Evolutionary conservation across 192 early-diverging fungal species (phyloP).

Genomic region (Phlyctochytrium planicorne): DNA sequence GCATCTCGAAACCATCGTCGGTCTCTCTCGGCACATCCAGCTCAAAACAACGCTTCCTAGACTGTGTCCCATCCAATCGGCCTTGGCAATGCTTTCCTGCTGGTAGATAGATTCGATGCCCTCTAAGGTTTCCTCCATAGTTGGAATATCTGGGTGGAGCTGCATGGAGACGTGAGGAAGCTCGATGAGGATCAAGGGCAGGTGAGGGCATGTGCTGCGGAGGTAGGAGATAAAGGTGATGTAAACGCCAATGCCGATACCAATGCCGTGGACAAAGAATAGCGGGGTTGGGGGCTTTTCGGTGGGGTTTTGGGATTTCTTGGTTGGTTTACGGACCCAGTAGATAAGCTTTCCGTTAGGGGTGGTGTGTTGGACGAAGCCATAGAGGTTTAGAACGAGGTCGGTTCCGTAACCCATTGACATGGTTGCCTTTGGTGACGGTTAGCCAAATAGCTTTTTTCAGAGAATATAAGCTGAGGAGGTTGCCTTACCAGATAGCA

Average conservation of each 20-base stretch:
- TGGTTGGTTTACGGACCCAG: not conserved
- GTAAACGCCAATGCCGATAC: constrained; percentile 51
- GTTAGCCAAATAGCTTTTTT: no score
- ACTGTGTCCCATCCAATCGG: constrained; percentile 66
- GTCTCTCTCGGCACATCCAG: constrained; percentile 52
- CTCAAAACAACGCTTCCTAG: constrained; percentile 55
- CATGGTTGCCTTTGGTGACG: no score
- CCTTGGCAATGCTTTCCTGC: constrained; percentile 40
- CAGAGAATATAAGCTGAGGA: not conserved
- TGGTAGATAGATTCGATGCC: constrained; percentile 49
- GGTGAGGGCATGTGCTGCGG: constrained; percentile 12
- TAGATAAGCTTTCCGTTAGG: not conserved
- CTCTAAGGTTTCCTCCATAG: constrained; percentile 50
- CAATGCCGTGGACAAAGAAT: constrained; percentile 72
- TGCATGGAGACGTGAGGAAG: constrained; percentile 68
- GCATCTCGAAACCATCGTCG: constrained; percentile 40
- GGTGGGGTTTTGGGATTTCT: no score
- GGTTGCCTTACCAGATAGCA: not conserved
- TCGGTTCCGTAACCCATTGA: no score
- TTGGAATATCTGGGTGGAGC: constrained; percentile 52
- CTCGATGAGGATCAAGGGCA: constrained; percentile 36
- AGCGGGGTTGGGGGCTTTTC: no score
- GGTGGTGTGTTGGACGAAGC: no score
- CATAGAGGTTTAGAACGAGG: no score
- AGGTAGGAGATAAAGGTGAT: constrained; percentile 50